phyloP scores from a whole-genome alignment of 176 grass and related monocot genomes.

The Pontederia paniculata region DNA sequence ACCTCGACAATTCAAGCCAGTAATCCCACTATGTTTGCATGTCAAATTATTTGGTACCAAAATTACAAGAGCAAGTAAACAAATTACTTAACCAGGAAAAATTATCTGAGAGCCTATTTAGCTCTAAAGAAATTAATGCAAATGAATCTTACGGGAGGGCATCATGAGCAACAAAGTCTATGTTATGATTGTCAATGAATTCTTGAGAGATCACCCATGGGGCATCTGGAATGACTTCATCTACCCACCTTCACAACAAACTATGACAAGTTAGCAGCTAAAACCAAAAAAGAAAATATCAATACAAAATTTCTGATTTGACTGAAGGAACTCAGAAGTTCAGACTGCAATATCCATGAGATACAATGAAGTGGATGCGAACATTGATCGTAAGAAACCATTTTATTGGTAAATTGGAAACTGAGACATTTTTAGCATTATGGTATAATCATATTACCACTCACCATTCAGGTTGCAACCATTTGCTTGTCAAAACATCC shows the following conservation, averaged over 20 bases:
- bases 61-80: neutral
- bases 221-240: slow-evolving; percentile 20
- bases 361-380: too few relatives aligned
- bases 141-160: slow-evolving; percentile 16
- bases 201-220: slow-evolving; percentile 18
- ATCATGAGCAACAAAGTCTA: slow-evolving; percentile 17
- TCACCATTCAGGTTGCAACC: too few relatives aligned
- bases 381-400: too few relatives aligned
- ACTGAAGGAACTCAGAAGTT: too few relatives aligned
- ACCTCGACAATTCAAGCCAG: too few relatives aligned
- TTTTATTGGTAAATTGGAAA: too few relatives aligned
- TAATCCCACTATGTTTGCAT: too few relatives aligned
- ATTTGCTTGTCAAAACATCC: too few relatives aligned
- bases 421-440: too few relatives aligned
- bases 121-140: neutral
- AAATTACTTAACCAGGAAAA: neutral
- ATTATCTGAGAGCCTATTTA: neutral
- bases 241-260: slow-evolving; percentile 16
- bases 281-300: neutral
- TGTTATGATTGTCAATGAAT: slow-evolving; percentile 21
- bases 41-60: neutral
- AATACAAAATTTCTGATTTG: too few relatives aligned
- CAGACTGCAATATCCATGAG: too few relatives aligned
- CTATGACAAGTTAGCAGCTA: neutral
- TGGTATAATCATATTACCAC: too few relatives aligned